phyloP scores from a whole-genome alignment of 306 rosid species.

The Cercis canadensis region DNA sequence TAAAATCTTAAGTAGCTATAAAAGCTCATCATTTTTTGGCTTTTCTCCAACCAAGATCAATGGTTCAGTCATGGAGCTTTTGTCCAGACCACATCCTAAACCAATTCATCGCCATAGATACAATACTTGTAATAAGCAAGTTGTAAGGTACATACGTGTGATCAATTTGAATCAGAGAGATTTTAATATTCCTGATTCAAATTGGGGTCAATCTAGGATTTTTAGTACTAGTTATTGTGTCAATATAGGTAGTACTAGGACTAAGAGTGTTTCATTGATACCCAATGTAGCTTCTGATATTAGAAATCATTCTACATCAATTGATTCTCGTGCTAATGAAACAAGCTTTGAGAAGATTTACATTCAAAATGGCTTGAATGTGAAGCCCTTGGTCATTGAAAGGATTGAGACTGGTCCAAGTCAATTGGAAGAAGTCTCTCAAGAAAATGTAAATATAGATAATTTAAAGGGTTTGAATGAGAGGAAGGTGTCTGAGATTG shows the following conservation, averaged over 20 bases:
- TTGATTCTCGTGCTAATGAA: constrained; percentile 66
- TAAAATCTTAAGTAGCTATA: constrained; percentile 58
- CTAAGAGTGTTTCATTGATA: constrained; percentile 51
- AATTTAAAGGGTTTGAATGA: constrained; percentile 52
- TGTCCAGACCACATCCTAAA: constrained; percentile 39
- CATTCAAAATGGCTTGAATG: constrained; percentile 72
- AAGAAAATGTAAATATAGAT: constrained; percentile 46
- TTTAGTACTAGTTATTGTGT: constrained; percentile 43
- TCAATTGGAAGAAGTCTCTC: constrained; percentile 53
- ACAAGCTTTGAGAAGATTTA: constrained; percentile 69
- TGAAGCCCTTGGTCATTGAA: constrained; percentile 63
- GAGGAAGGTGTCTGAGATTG: constrained; percentile 60
- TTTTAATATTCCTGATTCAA: constrained; percentile 56
- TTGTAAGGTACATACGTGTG: constrained; percentile 43
- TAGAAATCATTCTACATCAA: constrained; percentile 78
- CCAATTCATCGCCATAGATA: constrained; percentile 37
- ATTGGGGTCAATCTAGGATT: constrained; percentile 55
- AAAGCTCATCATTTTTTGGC: constrained; percentile 57
- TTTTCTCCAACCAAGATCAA: constrained; percentile 45
- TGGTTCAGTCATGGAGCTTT: constrained; percentile 34
- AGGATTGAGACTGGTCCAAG: constrained; percentile 47
- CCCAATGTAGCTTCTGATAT: constrained; percentile 68
- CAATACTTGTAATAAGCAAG: constrained; percentile 41
- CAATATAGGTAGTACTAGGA: constrained; percentile 46
- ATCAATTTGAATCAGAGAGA: constrained; percentile 56